Base-by-base conservation (phyloP, 371 early-diverging fungal species). In the Rhizopus arrhizus region DNA sequence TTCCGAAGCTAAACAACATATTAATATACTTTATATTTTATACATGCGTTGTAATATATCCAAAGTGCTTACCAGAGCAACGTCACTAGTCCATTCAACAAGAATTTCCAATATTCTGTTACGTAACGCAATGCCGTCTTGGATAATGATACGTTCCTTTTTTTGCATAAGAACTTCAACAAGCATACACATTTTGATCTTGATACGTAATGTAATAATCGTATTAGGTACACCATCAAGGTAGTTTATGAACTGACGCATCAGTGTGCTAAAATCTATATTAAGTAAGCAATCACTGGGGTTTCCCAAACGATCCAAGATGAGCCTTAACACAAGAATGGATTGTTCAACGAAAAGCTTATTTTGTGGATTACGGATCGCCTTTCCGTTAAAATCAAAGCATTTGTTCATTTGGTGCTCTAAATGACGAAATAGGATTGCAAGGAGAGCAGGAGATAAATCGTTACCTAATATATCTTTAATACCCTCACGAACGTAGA, bases 381-480 rank as follows among this genome's bases (percentile, higher is more conserved):
- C 86, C 41, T 92, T 91, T 10, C 88, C 88, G 13, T 80, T 82
- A 2, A 77, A 40, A 64, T 83, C 87, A 69, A 94, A 90, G 67
- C 92, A 91, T 22, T 85, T 79, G 7, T 68, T 72, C 61, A 92
- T 89, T 48, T 86, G 78, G 5, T 70, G 68, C 56, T 91, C 87
- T 50, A 91, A 72, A 53, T 92, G 89, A 15, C 81, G 79, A 56
- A 94, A 89, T 31, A 96, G 77, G 38, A 90, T 80, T 53, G 86
- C 86, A 67, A 91, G 93, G 16, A 94, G 73, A n/a, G 86, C 82
- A 7, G 89, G 88, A 47, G 85, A 85, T 28, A 95, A 73, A 58
- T 96, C 96, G 40, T 82, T 79, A 38, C 94, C 95, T n/a, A 95
- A 77, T 0, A 89, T 87, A 56, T 95, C 94, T 59, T 92, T 92